These are phyloP conservation scores for Puccinia triticina DNA, from an alignment of 1,284 basidiomycete genomes.

Conservation along the genomic window DNA sequence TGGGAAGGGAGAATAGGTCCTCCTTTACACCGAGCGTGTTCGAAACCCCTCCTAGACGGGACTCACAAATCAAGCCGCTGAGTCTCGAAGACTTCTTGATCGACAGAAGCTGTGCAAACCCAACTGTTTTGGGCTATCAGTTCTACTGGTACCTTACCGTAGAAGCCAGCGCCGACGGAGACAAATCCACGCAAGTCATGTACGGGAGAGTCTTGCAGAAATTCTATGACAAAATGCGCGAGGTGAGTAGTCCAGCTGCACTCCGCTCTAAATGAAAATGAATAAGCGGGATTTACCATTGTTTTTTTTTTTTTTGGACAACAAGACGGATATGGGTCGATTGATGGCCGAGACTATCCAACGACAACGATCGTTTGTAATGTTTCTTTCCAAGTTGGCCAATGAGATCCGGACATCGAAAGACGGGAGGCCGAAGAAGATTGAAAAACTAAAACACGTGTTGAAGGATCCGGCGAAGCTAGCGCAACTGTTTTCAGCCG, in stretches of 20 bases:
- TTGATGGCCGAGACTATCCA: conserved; percentile 78
- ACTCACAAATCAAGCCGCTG: conserved; percentile 73
- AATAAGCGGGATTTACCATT: conserved; percentile 29
- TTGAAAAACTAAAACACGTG: conserved; percentile 83
- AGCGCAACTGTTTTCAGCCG: conserved; percentile 70
- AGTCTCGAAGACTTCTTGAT: conserved; percentile 85
- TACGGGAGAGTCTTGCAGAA: conserved; percentile 85
- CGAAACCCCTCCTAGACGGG: background rate
- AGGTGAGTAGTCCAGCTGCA: conserved; percentile 65
- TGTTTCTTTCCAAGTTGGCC: conserved; percentile 78
- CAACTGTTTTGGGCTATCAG: conserved; percentile 77
- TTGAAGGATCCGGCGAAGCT: conserved; percentile 80
- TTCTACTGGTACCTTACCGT: conserved; percentile 98
- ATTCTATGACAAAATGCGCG: conserved; percentile 81
- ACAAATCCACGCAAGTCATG: conserved; percentile 82
- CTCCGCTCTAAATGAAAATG: background rate
- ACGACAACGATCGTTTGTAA: conserved; percentile 82
- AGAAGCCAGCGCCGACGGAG: conserved; percentile 68
- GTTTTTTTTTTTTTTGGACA: conserved; percentile 47
- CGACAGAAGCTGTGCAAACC: conserved; percentile 76
- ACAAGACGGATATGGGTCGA: conserved; percentile 71
- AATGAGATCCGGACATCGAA: conserved; percentile 85
- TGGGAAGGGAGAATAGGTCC: conserved; percentile 68
- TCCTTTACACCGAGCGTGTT: conserved; percentile 58
- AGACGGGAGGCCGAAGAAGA: conserved; percentile 92